Conservation (phyloP, 2,329 filamentous ascomycete genomes). For the Penicillium sclerotigenum region DNA sequence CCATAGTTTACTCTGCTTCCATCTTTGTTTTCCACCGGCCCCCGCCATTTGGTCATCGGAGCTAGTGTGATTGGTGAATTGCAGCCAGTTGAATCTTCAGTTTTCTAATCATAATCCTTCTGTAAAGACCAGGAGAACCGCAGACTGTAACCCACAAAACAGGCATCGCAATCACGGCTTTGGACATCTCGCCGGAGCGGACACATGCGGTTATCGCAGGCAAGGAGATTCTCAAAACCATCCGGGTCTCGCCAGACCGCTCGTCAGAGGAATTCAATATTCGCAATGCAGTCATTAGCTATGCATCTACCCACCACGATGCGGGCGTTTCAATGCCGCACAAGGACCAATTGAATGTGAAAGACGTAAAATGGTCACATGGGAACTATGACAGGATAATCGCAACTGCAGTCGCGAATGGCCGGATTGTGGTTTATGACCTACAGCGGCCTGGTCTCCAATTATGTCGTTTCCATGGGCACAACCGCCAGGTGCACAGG, state of each 20-base stretch:
- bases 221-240: constrained; percentile 64
- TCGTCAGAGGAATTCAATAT: constrained; percentile 64
- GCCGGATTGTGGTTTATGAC: constrained; percentile 64
- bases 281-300: constrained; percentile 58
- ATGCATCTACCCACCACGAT: constrained; percentile 52
- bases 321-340: constrained; percentile 48
- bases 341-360: constrained; percentile 59
- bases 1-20: constrained; percentile 8
- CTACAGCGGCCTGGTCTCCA: constrained; percentile 60
- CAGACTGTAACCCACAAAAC: constrained; percentile 61
- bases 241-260: constrained; percentile 55
- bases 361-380: constrained; percentile 67
- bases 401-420: constrained; percentile 62
- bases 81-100: constrained; percentile 27
- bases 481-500: constrained; percentile 63
- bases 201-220: constrained; percentile 64
- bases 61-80: constrained; percentile 3
- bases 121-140: constrained; percentile 41
- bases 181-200: constrained; percentile 61
- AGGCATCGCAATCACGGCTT: constrained; percentile 60
- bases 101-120: neutral
- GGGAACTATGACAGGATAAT: constrained; percentile 58
- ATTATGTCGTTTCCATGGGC: constrained; percentile 61
- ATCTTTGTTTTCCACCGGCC: neutral
- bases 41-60: constrained; percentile 9